Conservation (phyloP, 768 basidiomycete genomes). For the Russula vinacea region DNA sequence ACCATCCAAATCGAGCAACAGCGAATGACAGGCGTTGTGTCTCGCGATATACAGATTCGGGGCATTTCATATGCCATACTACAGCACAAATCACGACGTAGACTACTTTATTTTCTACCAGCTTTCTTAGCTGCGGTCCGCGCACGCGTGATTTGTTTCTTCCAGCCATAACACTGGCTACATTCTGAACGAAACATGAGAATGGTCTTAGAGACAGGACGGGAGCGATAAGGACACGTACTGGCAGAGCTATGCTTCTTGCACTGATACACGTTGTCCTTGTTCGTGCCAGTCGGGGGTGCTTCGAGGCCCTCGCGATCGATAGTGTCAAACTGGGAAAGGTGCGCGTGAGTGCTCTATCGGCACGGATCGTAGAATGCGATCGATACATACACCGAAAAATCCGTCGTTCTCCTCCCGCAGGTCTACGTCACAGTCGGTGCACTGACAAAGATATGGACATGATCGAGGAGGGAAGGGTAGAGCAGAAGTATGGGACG, state of each 20-base stretch:
- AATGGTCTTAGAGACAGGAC: no score
- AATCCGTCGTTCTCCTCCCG: conserved; percentile 82
- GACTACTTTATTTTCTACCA: conserved; percentile 49
- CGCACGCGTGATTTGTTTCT: conserved; percentile 73
- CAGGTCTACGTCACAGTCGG: conserved; percentile 64
- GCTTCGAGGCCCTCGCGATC: conserved; percentile 67
- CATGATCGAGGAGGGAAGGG: conserved; percentile 8
- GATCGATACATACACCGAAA: conserved; percentile 50
- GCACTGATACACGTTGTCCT: conserved; percentile 75
- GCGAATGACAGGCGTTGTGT: background rate
- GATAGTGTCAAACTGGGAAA: conserved; percentile 49
- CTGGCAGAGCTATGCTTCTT: conserved; percentile 75
- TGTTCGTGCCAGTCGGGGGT: conserved; percentile 59
- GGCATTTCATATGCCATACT: background rate
- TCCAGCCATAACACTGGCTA: conserved; percentile 74
- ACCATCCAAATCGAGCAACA: no score
- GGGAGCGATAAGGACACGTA: conserved; percentile 37
- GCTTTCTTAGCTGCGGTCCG: conserved; percentile 69
- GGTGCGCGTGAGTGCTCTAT: background rate
- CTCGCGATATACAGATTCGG: background rate
- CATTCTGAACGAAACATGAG: conserved; percentile 44
- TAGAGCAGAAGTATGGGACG: conserved; percentile 33
- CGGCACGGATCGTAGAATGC: background rate
- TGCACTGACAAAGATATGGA: conserved; percentile 46
- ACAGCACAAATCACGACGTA: background rate